Evolutionary conservation across 192 early-diverging fungal species (phyloP).

Genomic region (Linnemannia elongata): DNA sequence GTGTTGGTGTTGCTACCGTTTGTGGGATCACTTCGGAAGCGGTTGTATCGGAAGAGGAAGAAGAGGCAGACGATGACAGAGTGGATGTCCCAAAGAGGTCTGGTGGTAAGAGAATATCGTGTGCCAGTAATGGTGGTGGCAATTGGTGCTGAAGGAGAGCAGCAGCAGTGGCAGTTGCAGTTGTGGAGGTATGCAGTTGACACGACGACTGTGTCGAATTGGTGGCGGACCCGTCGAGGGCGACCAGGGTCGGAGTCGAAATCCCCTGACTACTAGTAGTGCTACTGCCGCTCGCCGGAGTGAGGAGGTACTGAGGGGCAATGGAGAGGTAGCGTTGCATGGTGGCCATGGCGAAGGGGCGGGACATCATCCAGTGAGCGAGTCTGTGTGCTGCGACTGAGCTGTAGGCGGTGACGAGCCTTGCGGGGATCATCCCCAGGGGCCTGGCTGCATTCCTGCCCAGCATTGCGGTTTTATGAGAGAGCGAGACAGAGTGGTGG

Average conservation of each 20-base stretch:
- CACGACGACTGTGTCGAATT: not conserved
- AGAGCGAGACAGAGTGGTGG: not conserved
- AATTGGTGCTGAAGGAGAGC: not conserved
- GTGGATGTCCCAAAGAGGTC: not conserved
- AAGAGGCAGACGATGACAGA: not conserved
- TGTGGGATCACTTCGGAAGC: not conserved
- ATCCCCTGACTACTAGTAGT: conserved; percentile 2
- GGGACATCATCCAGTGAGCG: conserved; percentile 19
- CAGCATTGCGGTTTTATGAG: conserved; percentile 20
- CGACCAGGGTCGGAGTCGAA: conserved; percentile 25
- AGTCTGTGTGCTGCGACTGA: conserved; percentile 23
- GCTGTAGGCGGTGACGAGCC: conserved; percentile 34
- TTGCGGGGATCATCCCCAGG: conserved; percentile 38
- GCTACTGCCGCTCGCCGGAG: too few relatives aligned
- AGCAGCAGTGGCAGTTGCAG: not conserved
- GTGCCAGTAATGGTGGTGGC: conserved; percentile 1
- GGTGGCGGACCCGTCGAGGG: conserved; percentile 12
- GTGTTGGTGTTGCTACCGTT: too few relatives aligned
- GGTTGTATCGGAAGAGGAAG: conserved; percentile 10
- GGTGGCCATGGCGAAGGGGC: conserved; percentile 25
- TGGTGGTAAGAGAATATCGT: conserved; percentile 13
- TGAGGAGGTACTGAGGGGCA: conserved; percentile 31
- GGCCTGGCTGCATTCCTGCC: conserved; percentile 45
- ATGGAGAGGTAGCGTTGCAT: conserved; percentile 40
- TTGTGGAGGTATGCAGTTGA: conserved; percentile 14